phyloP scores from a whole-genome alignment of 495 filamentous ascomycete species.

The Aspergillus carlsbadensis region DNA sequence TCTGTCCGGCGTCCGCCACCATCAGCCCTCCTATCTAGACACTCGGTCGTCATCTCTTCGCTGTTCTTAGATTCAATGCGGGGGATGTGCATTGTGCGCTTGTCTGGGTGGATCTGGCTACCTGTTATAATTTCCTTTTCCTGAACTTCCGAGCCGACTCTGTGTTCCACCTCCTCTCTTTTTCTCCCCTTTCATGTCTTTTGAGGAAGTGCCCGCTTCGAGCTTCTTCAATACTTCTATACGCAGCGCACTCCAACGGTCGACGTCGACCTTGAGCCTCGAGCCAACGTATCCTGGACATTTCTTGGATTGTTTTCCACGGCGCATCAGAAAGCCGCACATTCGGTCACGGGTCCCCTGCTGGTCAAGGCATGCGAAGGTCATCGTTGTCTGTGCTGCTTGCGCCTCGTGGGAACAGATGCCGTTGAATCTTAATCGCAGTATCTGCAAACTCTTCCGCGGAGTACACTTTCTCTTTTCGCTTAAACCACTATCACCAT shows the following conservation, averaged over 20 bases:
- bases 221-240: background rate
- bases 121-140: slow-evolving; percentile 7
- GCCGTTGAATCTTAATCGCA: slow-evolving; percentile 2
- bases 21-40: slow-evolving; percentile 25
- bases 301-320: background rate
- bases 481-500: slow-evolving; percentile 1
- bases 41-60: slow-evolving; percentile 18
- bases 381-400: slow-evolving; percentile 25
- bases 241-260: slow-evolving; percentile 11
- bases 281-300: slow-evolving; percentile 4
- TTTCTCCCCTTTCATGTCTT: background rate
- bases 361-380: slow-evolving; percentile 35
- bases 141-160: background rate
- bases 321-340: background rate
- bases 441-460: background rate
- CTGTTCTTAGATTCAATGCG: slow-evolving; percentile 15
- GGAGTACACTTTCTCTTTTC: background rate
- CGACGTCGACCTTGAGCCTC: slow-evolving; percentile 14
- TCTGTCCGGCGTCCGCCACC: slow-evolving; percentile 20
- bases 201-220: background rate
- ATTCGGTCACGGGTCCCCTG: background rate
- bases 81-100: slow-evolving; percentile 14
- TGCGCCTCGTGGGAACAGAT: slow-evolving; percentile 28
- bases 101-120: slow-evolving; percentile 7
- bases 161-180: background rate